Evolutionary conservation across 176 grass and related monocot genomes (phyloP), one percentile per base, ranked within the genome.

Genomic region (Oryza glaberrima): DNA sequence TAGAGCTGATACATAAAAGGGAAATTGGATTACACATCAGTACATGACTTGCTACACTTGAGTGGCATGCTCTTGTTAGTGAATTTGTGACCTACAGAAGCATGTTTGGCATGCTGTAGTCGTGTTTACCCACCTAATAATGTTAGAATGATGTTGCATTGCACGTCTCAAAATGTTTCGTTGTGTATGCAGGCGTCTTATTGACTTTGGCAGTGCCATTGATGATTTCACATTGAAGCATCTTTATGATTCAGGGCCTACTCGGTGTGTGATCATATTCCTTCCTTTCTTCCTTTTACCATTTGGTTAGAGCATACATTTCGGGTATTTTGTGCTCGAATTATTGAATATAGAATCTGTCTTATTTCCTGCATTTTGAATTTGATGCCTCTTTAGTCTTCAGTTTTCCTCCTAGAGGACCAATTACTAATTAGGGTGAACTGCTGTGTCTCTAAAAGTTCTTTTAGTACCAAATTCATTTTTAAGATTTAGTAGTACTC

Each of bases 131-230:
- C 61, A 54, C 75, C 30, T 65, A 71, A 26, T 20, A 88, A 4
- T 72, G 40, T 60, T 19, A 88, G n/a, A 69, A 60, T 7, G 9
- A 20, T 65, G 32, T 49, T 77, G n/a, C 45, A 66, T 75, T n/a
- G 19, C 67, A 77, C 32, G 77, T 67, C 44, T 85, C 19, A 72
- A 81, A 81, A 73, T 32, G 52, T 11, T 28, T 41, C 65, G 38
- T 86, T 14, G 81, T 90, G 30, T 91, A 47, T 67, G 64, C 86
- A 98, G 96, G 89, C 93, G 87, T 78, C 78, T 98, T 72, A 95
- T 98, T 87, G 96, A 98, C 81, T 98, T 98, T 16, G 96, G 96
- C 77, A 95, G 96, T 93, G 96, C 96, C 65, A 90, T 98, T 84
- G 96, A 98, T 87, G 96, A 98, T 92, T 94, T 92, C 70, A 98